phyloP scores from a whole-genome alignment of 2,329 filamentous ascomycete species.

The Scytalidium sp. region DNA sequence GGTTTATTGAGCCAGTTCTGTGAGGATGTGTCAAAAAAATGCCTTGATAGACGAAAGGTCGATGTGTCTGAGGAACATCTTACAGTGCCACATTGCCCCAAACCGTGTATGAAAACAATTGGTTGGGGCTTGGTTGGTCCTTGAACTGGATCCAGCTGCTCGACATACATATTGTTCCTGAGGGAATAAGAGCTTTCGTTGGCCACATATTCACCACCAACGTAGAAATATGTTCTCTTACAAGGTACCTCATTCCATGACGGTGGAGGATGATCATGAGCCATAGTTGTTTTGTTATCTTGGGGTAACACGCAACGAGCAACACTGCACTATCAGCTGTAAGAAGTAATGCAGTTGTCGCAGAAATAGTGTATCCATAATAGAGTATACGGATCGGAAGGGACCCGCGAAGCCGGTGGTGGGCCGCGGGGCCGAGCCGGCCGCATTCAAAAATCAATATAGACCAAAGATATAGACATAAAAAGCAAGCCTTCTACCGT shows the following conservation, averaged over 20 bases:
- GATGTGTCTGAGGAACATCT: neutral
- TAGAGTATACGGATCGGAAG: too few relatives aligned
- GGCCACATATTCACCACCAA: conserved; percentile 15
- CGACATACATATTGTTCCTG: conserved; percentile 49
- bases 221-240: conserved; percentile 15
- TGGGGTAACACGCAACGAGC: too few relatives aligned
- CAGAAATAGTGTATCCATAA: too few relatives aligned
- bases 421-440: too few relatives aligned
- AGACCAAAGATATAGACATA: too few relatives aligned
- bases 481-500: too few relatives aligned
- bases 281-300: too few relatives aligned
- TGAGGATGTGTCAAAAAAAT: neutral
- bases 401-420: too few relatives aligned
- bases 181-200: conserved; percentile 10
- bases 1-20: conserved; percentile 42
- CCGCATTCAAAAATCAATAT: too few relatives aligned
- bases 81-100: conserved; percentile 13
- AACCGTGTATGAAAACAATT: conserved; percentile 14
- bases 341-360: too few relatives aligned
- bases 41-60: neutral
- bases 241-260: conserved; percentile 13
- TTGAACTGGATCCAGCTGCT: conserved; percentile 36
- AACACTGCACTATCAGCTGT: too few relatives aligned
- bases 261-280: too few relatives aligned
- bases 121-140: conserved; percentile 10